phyloP scores from a whole-genome alignment of 257 asterid species.

The Verbena officinalis region DNA sequence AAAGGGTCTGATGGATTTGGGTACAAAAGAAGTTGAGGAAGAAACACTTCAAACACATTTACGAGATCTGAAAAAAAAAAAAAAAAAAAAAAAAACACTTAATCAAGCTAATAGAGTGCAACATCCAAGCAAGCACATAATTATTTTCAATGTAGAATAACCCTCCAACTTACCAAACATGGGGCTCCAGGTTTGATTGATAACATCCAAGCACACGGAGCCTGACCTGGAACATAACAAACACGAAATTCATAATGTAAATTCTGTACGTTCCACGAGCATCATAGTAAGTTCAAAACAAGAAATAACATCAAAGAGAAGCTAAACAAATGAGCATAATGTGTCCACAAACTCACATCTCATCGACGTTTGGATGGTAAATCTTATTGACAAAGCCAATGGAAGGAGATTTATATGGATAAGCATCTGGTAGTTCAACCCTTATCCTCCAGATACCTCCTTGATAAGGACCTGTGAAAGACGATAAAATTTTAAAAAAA shows the following conservation, averaged over 20 bases:
- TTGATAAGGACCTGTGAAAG: constrained; percentile 75
- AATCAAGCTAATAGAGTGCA: background rate
- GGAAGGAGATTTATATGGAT: constrained; percentile 91
- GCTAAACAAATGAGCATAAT: constrained; percentile 1
- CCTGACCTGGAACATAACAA: constrained; percentile 83
- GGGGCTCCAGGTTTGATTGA: constrained; percentile 97
- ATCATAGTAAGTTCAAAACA: background rate
- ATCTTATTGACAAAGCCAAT: constrained; percentile 86
- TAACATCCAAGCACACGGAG: constrained; percentile 89
- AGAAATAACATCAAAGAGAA: constrained; percentile 4
- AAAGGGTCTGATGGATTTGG: constrained; percentile 93
- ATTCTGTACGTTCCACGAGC: background rate
- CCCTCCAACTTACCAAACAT: constrained; percentile 70
- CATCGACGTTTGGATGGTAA: constrained; percentile 95
- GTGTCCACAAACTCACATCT: constrained; percentile 59
- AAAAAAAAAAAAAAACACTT: constrained; percentile 18
- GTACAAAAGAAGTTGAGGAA: constrained; percentile 90
- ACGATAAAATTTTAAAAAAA: constrained; percentile 26
- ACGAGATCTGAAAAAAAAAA: constrained; percentile 67
- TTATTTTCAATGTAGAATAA: background rate
- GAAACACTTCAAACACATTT: constrained; percentile 91
- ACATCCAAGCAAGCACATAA: constrained; percentile 16
- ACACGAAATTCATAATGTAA: constrained; percentile 1
- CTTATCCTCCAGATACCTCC: constrained; percentile 89
- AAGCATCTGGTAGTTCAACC: constrained; percentile 89